Percentiles rank a stretch among this genome's conserved stretches.
Conservation (phyloP, 257 asterid genomes). For the Forsythia suspensa region DNA sequence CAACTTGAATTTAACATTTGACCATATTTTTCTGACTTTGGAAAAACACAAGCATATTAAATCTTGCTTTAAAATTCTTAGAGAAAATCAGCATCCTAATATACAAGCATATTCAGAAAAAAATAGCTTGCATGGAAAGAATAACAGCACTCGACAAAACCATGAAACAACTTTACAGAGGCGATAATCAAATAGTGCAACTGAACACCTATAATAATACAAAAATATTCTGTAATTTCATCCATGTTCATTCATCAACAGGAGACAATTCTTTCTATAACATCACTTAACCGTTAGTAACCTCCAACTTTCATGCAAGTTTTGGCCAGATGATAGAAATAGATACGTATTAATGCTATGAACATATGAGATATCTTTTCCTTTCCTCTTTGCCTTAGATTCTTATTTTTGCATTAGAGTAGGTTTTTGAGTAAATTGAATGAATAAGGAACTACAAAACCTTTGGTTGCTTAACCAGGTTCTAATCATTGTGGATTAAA, state of each 20-base stretch:
- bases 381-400: not conserved
- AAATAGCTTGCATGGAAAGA: not conserved
- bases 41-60: not conserved
- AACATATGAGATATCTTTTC: not conserved
- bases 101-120: not conserved
- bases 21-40: not conserved
- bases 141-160: not conserved
- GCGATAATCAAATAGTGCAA: not conserved
- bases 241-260: not conserved
- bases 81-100: not conserved
- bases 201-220: not conserved
- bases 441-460: conserved; percentile 2
- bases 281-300: not conserved
- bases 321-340: not conserved
- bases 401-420: not conserved
- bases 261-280: not conserved
- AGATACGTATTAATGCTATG: not conserved
- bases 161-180: not conserved
- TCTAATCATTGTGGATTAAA: conserved; percentile 9
- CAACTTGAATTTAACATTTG: not conserved
- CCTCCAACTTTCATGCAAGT: conserved; percentile 1
- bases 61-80: not conserved
- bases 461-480: conserved; percentile 9
- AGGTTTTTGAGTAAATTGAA: conserved; percentile 3
- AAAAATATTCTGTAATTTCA: not conserved